Evolutionary conservation across 371 early-diverging fungal genomes (phyloP).

Genomic region (Paraphysoderma sedebokerense): DNA sequence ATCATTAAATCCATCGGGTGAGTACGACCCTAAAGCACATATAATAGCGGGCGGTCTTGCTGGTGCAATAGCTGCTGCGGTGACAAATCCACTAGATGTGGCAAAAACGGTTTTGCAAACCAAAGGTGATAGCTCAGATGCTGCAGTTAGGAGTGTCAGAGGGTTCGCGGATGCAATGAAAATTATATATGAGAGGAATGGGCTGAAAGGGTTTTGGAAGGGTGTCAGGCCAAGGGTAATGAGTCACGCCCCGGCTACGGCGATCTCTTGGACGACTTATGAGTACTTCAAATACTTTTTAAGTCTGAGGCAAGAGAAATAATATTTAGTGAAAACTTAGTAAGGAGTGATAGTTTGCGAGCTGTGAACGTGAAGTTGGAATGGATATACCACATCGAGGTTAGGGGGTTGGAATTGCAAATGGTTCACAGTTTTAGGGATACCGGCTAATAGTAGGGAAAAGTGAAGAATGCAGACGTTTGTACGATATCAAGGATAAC

Average conservation of each 20-base stretch:
- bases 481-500: no score
- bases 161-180: slow-evolving; percentile 52
- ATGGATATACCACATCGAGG: no score
- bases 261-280: slow-evolving; percentile 85
- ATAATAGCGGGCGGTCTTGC: slow-evolving; percentile 73
- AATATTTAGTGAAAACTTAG: no score
- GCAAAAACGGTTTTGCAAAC: slow-evolving; percentile 86
- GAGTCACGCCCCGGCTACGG: slow-evolving; percentile 80
- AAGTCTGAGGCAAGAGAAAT: no score
- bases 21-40: slow-evolving; percentile 73
- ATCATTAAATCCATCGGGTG: slow-evolving; percentile 48
- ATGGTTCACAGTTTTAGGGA: no score
- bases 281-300: slow-evolving; percentile 58
- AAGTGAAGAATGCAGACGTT: no score
- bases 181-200: slow-evolving; percentile 57
- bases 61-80: slow-evolving; percentile 71
- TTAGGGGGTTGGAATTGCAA: no score
- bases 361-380: no score
- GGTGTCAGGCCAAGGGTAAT: slow-evolving; percentile 70
- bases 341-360: no score
- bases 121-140: slow-evolving; percentile 49
- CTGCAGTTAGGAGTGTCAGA: slow-evolving; percentile 40
- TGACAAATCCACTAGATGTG: slow-evolving; percentile 89
- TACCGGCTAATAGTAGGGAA: no score
- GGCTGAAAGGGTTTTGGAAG: slow-evolving; percentile 56